phyloP scores from a whole-genome alignment of 148 eudicot species.

The Polygonum aviculare region DNA sequence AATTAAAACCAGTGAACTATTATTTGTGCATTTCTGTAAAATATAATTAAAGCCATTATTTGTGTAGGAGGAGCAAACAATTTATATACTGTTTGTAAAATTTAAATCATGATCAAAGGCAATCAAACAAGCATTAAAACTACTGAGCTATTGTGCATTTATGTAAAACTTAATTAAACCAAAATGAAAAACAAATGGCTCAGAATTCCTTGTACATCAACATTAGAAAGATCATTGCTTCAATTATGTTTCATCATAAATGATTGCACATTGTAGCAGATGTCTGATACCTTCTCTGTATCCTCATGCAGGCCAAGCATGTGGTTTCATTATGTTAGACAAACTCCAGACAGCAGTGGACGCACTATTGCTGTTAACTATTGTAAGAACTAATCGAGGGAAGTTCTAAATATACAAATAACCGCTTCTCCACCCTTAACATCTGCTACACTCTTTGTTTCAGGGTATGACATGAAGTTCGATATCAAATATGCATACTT shows the following conservation, averaged over 20 bases:
- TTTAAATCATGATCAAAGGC: neutral
- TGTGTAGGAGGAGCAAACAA: neutral
- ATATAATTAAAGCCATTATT: neutral
- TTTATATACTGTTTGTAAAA: neutral
- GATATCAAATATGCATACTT: slow-evolving; percentile 92
- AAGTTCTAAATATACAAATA: neutral
- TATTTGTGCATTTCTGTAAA: neutral
- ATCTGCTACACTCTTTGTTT: slow-evolving; percentile 15
- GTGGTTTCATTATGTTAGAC: slow-evolving; percentile 98
- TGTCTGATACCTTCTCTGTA: neutral
- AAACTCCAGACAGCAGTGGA: slow-evolving; percentile 33
- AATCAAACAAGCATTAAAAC: neutral
- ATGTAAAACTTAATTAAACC: neutral
- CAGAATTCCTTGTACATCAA: neutral
- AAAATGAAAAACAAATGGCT: neutral
- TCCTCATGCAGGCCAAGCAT: slow-evolving; percentile 78
- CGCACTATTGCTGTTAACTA: slow-evolving; percentile 87
- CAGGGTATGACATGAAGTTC: slow-evolving; percentile 99
- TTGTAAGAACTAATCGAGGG: slow-evolving; percentile 33
- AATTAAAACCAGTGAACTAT: neutral
- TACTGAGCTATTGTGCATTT: neutral
- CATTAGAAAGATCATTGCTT: neutral
- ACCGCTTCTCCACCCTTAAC: neutral
- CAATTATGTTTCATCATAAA: neutral
- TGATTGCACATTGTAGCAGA: neutral